These are phyloP conservation scores for Fusarium liriodendri DNA, from an alignment of 2,329 filamentous ascomycete genomes.

Conservation along the genomic window DNA sequence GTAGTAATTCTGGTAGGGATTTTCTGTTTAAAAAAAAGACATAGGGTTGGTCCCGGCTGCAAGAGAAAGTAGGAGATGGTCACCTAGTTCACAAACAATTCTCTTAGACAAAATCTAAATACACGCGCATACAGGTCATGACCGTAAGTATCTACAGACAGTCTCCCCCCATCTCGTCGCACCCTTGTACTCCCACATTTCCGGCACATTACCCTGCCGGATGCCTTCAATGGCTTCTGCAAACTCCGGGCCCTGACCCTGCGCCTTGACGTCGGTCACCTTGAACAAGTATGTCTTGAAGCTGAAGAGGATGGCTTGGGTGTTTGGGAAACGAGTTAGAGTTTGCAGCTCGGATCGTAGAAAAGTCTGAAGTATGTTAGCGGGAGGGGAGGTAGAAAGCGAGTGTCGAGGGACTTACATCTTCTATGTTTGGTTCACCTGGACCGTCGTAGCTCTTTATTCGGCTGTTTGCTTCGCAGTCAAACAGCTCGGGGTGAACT, in stretches of 20 bases:
- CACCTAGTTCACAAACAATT: neutral
- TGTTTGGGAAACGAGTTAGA: conserved; percentile 28
- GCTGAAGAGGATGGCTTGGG: conserved; percentile 25
- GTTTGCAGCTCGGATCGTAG: conserved; percentile 33
- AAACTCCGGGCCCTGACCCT: conserved; percentile 28
- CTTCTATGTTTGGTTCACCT: conserved; percentile 21
- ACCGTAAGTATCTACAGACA: conserved; percentile 26
- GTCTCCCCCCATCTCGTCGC: conserved; percentile 25
- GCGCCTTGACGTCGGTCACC: conserved; percentile 22
- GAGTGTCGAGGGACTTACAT: neutral
- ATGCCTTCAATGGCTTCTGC: conserved; percentile 34
- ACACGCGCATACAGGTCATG: neutral
- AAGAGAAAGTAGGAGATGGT: neutral
- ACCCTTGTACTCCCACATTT: conserved; percentile 38
- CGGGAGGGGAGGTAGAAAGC: neutral
- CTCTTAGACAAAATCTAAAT: neutral
- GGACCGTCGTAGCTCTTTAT: neutral
- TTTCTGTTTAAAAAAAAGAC: no score
- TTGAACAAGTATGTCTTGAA: conserved; percentile 38
- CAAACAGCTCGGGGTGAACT: conserved; percentile 33
- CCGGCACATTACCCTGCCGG: conserved; percentile 29
- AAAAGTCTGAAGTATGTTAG: conserved; percentile 24
- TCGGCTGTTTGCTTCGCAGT: conserved; percentile 20
- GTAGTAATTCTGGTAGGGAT: no score
- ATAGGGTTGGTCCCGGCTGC: rapidly evolving